These are phyloP conservation scores for Phialophora expanda DNA, from an alignment of 2,329 filamentous ascomycete species.

Conservation along the genomic window DNA sequence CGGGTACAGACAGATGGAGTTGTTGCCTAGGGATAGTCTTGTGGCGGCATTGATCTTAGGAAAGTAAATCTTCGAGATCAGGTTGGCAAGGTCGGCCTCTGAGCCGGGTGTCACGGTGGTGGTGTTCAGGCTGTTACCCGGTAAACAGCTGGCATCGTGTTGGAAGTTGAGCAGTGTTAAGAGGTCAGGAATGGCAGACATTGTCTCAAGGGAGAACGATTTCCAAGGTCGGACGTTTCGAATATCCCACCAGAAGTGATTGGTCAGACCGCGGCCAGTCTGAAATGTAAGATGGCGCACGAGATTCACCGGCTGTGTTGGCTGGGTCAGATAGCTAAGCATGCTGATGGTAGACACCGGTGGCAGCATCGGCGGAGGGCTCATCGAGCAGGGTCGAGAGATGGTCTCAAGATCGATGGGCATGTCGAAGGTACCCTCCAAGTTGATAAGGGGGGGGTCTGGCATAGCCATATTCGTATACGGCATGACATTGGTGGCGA, in stretches of 20 bases:
- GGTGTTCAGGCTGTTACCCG: slow-evolving; percentile 48
- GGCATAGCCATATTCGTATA: slow-evolving; percentile 40
- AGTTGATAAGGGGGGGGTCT: slow-evolving; percentile 48
- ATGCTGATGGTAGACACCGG: slow-evolving; percentile 66
- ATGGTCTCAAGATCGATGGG: slow-evolving; percentile 37
- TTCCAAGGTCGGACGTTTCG: slow-evolving; percentile 85
- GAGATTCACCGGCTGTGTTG: slow-evolving; percentile 81
- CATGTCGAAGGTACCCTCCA: slow-evolving; percentile 42
- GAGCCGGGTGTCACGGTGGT: slow-evolving; percentile 75
- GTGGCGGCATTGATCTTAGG: slow-evolving; percentile 87
- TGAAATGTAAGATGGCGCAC: slow-evolving; percentile 78
- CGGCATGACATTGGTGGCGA: slow-evolving; percentile 37
- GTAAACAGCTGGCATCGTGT: slow-evolving; percentile 66
- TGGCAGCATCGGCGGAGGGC: slow-evolving; percentile 47
- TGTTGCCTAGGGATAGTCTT: slow-evolving; percentile 71
- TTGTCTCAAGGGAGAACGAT: slow-evolving; percentile 73
- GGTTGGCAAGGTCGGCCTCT: slow-evolving; percentile 73
- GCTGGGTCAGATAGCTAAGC: slow-evolving; percentile 74
- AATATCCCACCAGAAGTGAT: slow-evolving; percentile 96
- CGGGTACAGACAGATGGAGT: slow-evolving; percentile 58
- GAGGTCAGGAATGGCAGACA: slow-evolving; percentile 75
- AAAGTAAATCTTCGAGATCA: slow-evolving; percentile 79
- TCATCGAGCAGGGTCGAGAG: slow-evolving; percentile 52
- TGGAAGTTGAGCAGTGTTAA: slow-evolving; percentile 73
- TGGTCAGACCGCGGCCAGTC: slow-evolving; percentile 68